Percentiles rank a stretch among this genome's conserved stretches.
Evolutionary conservation across 768 basidiomycete species (phyloP).

Genomic region (Cytidiella melzeri): DNA sequence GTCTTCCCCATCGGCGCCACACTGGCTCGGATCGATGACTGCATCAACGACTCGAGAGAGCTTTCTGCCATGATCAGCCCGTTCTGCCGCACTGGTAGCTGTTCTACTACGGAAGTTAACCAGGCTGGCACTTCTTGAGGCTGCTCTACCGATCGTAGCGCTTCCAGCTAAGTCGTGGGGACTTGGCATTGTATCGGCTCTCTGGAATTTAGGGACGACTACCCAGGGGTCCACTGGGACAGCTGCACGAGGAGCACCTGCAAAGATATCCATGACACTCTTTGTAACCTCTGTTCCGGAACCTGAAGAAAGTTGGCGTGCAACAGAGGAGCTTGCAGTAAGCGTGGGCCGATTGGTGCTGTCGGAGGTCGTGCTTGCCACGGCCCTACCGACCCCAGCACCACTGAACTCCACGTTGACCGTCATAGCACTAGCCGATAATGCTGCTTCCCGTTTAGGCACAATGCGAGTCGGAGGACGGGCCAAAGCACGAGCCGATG

Average conservation of each 20-base stretch:
- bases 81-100: conserved; percentile 18
- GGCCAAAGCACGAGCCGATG: conserved; percentile 19
- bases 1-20: conserved; percentile 25
- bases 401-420: conserved; percentile 96
- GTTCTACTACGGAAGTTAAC: conserved; percentile 9
- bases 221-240: conserved; percentile 64
- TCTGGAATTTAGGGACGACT: conserved; percentile 39
- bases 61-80: conserved; percentile 16
- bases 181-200: conserved; percentile 4
- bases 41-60: conserved; percentile 74
- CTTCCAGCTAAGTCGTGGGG: conserved; percentile 5
- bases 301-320: conserved; percentile 12
- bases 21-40: conserved; percentile 52
- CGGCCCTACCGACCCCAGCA: conserved; percentile 51
- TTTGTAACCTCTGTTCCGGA: conserved; percentile 14
- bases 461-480: conserved; percentile 42
- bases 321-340: conserved; percentile 4
- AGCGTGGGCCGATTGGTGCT: neutral
- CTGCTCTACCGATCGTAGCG: conserved; percentile 20
- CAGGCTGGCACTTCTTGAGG: conserved; percentile 19
- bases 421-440: conserved; percentile 83
- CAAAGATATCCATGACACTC: conserved; percentile 83
- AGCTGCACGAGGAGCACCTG: conserved; percentile 62
- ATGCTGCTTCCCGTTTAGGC: conserved; percentile 79
- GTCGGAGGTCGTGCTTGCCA: conserved; percentile 36